phyloP scores from a whole-genome alignment of 768 basidiomycete species.

The Boletales sp. region DNA sequence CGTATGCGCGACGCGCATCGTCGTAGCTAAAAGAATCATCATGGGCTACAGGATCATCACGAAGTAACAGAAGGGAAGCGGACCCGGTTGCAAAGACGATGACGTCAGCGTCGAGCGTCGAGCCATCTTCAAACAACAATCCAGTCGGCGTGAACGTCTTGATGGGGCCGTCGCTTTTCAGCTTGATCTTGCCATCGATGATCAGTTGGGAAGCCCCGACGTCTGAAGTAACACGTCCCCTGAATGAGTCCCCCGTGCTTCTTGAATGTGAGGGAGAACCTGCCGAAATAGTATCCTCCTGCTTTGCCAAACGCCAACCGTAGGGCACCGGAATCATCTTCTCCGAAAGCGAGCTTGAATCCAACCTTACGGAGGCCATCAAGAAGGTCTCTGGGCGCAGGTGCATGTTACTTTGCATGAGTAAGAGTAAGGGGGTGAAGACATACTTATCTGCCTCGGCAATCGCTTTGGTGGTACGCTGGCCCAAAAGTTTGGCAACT shows the following conservation, averaged over 20 bases:
- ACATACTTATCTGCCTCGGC: constrained; percentile 55
- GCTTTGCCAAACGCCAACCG: constrained; percentile 44
- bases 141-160: constrained; percentile 33
- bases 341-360: constrained; percentile 52
- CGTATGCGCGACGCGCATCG: constrained; percentile 16
- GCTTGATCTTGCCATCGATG: constrained; percentile 45
- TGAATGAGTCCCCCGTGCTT: too few relatives aligned
- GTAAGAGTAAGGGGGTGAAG: not conserved
- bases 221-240: constrained; percentile 20
- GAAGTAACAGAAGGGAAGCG: constrained; percentile 7
- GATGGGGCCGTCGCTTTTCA: constrained; percentile 27
- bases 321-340: constrained; percentile 48
- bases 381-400: constrained; percentile 41
- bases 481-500: constrained; percentile 29
- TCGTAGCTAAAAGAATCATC: constrained; percentile 9
- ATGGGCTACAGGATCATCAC: not conserved
- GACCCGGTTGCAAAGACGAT: constrained; percentile 25
- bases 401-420: not conserved
- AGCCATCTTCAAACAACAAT: constrained; percentile 25
- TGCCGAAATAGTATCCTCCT: constrained; percentile 70
- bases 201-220: constrained; percentile 41
- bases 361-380: constrained; percentile 55
- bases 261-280: not conserved
- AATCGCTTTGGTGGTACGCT: constrained; percentile 39
- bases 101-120: constrained; percentile 45